phyloP scores from a whole-genome alignment of 75 land plant genomes.

The Cupressus sempervirens region DNA sequence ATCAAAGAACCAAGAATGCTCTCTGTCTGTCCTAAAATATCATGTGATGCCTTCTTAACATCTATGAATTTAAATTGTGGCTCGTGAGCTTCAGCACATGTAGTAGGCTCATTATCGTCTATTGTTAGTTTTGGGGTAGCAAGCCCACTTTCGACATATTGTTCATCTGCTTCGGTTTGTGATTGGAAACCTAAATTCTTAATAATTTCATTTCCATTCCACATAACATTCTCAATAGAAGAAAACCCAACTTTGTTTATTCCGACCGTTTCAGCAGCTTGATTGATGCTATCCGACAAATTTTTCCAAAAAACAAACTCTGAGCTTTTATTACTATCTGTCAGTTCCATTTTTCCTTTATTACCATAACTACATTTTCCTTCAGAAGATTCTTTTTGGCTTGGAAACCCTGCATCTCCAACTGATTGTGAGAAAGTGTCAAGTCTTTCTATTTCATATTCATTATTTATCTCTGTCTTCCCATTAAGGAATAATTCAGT shows the following conservation, averaged over 20 bases:
- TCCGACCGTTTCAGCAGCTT: slow-evolving; percentile 35
- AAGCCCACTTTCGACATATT: slow-evolving; percentile 75
- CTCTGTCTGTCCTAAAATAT: slow-evolving; percentile 74
- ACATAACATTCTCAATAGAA: slow-evolving; percentile 49
- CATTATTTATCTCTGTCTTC: not conserved
- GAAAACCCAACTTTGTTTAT: slow-evolving; percentile 52
- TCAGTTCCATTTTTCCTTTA: not conserved
- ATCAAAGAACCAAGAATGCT: slow-evolving; percentile 65
- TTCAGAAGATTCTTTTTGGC: not conserved
- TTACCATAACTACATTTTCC: not conserved
- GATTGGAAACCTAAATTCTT: slow-evolving; percentile 52
- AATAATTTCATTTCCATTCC: slow-evolving; percentile 61
- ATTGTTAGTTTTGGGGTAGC: slow-evolving; percentile 36
- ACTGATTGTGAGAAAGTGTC: not conserved
- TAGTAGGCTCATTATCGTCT: slow-evolving; percentile 5
- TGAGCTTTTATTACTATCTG: slow-evolving; percentile 7
- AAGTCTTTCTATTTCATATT: not conserved
- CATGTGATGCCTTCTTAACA: slow-evolving; percentile 45
- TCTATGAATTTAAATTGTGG: slow-evolving; percentile 40
- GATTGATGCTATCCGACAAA: slow-evolving; percentile 39
- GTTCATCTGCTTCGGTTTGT: slow-evolving; percentile 54
- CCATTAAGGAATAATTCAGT: not conserved
- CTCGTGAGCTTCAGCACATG: not conserved
- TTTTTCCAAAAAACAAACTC: slow-evolving; percentile 53
- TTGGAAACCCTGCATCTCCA: not conserved